Evolutionary conservation across 257 asterid genomes (phyloP).

Genomic region (Agastache rugosa): DNA sequence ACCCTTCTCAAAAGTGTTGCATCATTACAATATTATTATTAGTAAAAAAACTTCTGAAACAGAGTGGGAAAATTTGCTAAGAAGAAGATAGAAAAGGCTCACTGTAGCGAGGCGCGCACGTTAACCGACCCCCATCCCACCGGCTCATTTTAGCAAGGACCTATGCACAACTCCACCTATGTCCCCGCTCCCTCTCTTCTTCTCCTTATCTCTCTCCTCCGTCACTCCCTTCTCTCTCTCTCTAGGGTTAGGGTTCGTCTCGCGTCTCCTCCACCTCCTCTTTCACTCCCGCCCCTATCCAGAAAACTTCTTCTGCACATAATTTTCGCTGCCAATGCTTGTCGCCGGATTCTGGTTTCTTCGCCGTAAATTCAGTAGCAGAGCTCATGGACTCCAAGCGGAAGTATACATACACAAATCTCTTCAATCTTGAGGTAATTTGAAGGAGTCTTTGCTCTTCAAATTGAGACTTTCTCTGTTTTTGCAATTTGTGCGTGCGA

Average conservation of each 20-base stretch:
- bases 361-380: slow-evolving; percentile 35
- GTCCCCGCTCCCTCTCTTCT: slow-evolving; percentile 52
- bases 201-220: slow-evolving; percentile 52
- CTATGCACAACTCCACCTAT: slow-evolving; percentile 65
- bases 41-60: background rate
- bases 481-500: slow-evolving; percentile 34
- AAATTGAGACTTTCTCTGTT: slow-evolving; percentile 27
- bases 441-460: slow-evolving; percentile 14
- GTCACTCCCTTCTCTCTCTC: slow-evolving; percentile 40
- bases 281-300: slow-evolving; percentile 25
- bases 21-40: background rate
- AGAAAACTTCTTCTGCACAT: slow-evolving; percentile 30
- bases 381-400: slow-evolving; percentile 79
- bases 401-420: slow-evolving; percentile 69
- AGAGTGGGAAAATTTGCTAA: slow-evolving; percentile 11
- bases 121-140: slow-evolving; percentile 47
- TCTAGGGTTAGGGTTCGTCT: slow-evolving; percentile 69
- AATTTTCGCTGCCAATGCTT: slow-evolving; percentile 62
- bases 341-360: slow-evolving; percentile 42
- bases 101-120: slow-evolving; percentile 56
- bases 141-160: slow-evolving; percentile 63
- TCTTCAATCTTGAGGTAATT: slow-evolving; percentile 96
- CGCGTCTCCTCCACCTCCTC: slow-evolving; percentile 28
- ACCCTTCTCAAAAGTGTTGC: background rate
- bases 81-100: slow-evolving; percentile 36